Percentiles rank a stretch among this genome's conserved stretches.
These are phyloP conservation scores for Diaporthe citrichinensis DNA, from an alignment of 2,329 filamentous ascomycete species.

Conservation along the genomic window DNA sequence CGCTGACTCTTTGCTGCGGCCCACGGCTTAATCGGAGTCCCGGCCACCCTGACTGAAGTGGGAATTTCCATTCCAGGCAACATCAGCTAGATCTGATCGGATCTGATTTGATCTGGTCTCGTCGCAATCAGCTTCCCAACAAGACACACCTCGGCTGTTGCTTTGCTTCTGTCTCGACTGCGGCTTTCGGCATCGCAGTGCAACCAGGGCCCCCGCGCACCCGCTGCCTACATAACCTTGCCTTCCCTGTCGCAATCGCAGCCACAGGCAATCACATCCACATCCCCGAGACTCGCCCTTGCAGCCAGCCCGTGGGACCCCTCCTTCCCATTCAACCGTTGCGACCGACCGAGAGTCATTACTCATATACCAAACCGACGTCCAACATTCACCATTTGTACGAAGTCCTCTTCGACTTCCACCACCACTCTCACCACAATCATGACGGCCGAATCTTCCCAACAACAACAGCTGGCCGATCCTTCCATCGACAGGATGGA, in stretches of 20 bases:
- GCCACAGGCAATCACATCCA: neutral
- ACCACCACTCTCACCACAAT: neutral
- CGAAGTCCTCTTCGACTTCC: neutral
- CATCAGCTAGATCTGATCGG: constrained; percentile 14
- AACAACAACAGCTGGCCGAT: constrained; percentile 1
- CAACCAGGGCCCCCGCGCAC: neutral
- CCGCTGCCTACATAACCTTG: constrained; percentile 5
- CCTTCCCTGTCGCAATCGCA: constrained; percentile 20
- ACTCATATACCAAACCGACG: constrained; percentile 7
- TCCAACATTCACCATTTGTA: neutral
- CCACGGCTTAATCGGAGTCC: neutral
- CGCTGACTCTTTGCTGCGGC: constrained; percentile 22
- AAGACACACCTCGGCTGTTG: constrained; percentile 11
- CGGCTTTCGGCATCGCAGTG: constrained; percentile 21
- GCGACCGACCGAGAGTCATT: constrained; percentile 19
- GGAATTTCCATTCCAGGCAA: constrained; percentile 25
- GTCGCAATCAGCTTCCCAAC: neutral
- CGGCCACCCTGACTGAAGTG: constrained; percentile 3
- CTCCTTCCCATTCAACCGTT: constrained; percentile 5
- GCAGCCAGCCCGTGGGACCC: constrained; percentile 4
- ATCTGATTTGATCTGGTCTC: constrained; percentile 6
- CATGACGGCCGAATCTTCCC: constrained; percentile 10
- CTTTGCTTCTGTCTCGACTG: neutral
- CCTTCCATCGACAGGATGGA: constrained; percentile 20
- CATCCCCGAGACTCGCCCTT: constrained; percentile 29